Conservation (phyloP, 495 filamentous ascomycete genomes). For the Cairneyella variabilis region DNA sequence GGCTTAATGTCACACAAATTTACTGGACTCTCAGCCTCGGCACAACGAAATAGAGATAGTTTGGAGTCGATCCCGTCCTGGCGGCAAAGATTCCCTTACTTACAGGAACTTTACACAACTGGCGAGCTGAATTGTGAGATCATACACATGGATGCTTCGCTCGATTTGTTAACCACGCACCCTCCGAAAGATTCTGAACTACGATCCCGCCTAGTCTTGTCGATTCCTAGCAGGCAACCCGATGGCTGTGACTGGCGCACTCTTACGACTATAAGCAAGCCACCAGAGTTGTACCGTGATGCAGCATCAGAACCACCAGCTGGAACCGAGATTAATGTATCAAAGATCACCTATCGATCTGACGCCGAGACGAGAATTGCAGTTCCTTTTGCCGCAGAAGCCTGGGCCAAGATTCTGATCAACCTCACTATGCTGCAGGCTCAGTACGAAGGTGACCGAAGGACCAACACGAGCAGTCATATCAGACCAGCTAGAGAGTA, state of each 20-base stretch:
- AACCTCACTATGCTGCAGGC: slow-evolving; percentile 28
- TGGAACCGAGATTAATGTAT: slow-evolving; percentile 29
- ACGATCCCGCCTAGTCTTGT: slow-evolving; percentile 44
- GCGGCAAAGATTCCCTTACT: slow-evolving; percentile 20
- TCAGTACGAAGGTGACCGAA: slow-evolving; percentile 11
- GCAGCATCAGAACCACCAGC: slow-evolving; percentile 18
- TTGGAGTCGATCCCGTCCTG: slow-evolving; percentile 18
- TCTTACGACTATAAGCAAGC: slow-evolving; percentile 43
- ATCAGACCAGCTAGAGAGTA: slow-evolving; percentile 14
- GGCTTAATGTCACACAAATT: slow-evolving; percentile 35
- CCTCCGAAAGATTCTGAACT: slow-evolving; percentile 45
- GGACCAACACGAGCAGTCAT: background rate
- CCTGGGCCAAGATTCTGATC: slow-evolving; percentile 44
- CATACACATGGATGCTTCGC: slow-evolving; percentile 46
- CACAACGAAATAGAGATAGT: slow-evolving; percentile 17
- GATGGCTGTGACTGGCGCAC: slow-evolving; percentile 46
- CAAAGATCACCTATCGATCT: slow-evolving; percentile 30
- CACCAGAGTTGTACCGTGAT: slow-evolving; percentile 39
- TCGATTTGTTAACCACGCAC: slow-evolving; percentile 37
- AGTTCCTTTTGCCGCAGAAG: slow-evolving; percentile 46
- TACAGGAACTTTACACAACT: slow-evolving; percentile 16
- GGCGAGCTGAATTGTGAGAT: slow-evolving; percentile 42
- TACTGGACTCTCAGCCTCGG: slow-evolving; percentile 30
- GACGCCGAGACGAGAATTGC: slow-evolving; percentile 35
- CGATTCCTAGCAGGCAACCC: slow-evolving; percentile 38